Base-by-base conservation (phyloP, 495 filamentous ascomycete species). In the Choiromyces venosus region DNA sequence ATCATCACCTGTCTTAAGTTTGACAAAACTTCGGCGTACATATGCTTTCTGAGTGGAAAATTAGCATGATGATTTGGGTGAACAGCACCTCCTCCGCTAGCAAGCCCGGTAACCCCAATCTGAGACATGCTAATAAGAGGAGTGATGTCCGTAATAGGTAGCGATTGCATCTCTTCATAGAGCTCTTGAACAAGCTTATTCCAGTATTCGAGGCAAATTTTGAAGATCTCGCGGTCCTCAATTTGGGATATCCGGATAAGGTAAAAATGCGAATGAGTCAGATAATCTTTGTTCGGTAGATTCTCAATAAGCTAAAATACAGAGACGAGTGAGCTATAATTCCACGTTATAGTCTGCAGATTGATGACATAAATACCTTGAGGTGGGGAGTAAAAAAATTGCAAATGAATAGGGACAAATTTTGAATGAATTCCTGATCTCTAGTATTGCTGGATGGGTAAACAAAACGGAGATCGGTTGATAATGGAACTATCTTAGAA, bases 181-280 rank as follows among this genome's bases (percentile, higher is more conserved):
- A 99, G 87, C 82, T 98, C 96, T 77, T 96, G 93, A n/a, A 98
- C 96, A 19, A 98, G 86, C 79, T 97, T 97, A 33, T 96, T 96
- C 95, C 95, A 99, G 83, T 99, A 99, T 78, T 99, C 95, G 67
- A 99, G 85, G 80, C 93, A 97, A 77, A 98, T 98, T 86, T 99
- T 99, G 87, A 99, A 99, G 73, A 99, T 95, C 81, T 99, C 95
- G 68, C 95, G 89, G 79, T 99, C 95, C 71, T 99, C 95, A 74
- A 99, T 98, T 82, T 98, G 96, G 40, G 93, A 97, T 78, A 99
- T 96, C 25, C 93, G 90, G 79, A 99, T 97, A 14, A 99, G 88
- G 82, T 99, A 99, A 84, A 94, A 97, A 83, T 99, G 95, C 33
- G 92, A 93, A 79, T 99, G 95, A 0, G 90, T 92, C 37, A 99